Evolutionary conservation across 192 early-diverging fungal genomes (phyloP).

Genomic region (Podila horticola): DNA sequence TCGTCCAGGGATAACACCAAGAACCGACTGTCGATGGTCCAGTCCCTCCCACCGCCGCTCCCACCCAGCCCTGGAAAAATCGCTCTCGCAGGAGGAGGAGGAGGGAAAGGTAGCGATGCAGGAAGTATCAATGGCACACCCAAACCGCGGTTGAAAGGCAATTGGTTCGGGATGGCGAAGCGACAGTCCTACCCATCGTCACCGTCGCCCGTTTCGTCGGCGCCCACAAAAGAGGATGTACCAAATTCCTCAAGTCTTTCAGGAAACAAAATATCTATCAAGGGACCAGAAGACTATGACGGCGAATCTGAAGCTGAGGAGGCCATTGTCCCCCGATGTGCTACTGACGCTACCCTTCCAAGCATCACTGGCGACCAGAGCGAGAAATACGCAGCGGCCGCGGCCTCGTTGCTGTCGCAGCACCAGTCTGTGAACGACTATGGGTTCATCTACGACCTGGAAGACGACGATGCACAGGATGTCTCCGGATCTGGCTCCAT

Average conservation of each 20-base stretch:
- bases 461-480: slow-evolving; percentile 23
- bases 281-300: slow-evolving; percentile 23
- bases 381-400: not conserved
- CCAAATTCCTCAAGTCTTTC: too few relatives aligned
- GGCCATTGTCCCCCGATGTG: too few relatives aligned
- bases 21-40: not conserved
- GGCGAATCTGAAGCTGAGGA: slow-evolving; percentile 16
- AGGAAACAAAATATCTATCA: not conserved
- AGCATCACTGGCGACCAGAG: slow-evolving; percentile 15
- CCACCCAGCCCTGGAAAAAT: not conserved
- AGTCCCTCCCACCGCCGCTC: not conserved
- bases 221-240: too few relatives aligned
- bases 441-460: slow-evolving; percentile 48
- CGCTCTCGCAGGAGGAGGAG: not conserved
- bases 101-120: not conserved
- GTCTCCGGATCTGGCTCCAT: slow-evolving; percentile 33
- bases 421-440: slow-evolving; percentile 40
- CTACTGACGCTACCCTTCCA: not conserved
- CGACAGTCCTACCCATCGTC: slow-evolving; percentile 1
- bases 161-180: slow-evolving; percentile 41
- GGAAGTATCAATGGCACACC: not conserved
- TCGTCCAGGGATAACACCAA: not conserved
- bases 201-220: too few relatives aligned
- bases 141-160: slow-evolving; percentile 22
- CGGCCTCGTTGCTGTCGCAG: slow-evolving; percentile 6